These are phyloP conservation scores for Hyphodiscus sp. DNA, from an alignment of 2,329 filamentous ascomycete species.

Conservation along the genomic window DNA sequence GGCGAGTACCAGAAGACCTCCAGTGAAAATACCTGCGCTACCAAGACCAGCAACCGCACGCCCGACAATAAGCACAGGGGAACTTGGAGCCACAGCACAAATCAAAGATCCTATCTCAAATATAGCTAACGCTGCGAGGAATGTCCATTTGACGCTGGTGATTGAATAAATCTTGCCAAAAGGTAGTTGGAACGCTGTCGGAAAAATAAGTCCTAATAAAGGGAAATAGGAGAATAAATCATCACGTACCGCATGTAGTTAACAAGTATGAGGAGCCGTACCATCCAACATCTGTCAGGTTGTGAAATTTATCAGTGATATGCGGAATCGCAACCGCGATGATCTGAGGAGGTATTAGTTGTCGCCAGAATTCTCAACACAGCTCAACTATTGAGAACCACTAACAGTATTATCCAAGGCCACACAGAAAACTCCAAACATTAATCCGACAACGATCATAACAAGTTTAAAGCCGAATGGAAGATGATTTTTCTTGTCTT, in stretches of 20 bases:
- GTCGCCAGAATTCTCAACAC: too few relatives aligned
- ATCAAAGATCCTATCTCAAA: slow-evolving; percentile 22
- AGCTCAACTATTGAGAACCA: too few relatives aligned
- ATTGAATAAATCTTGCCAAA: slow-evolving; percentile 19
- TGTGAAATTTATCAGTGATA: slow-evolving; percentile 32
- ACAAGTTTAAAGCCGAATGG: too few relatives aligned
- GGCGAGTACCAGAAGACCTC: slow-evolving; percentile 13
- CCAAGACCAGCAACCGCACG: slow-evolving; percentile 12
- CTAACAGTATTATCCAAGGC: too few relatives aligned
- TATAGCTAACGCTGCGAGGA: slow-evolving; percentile 13
- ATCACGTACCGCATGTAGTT: neutral
- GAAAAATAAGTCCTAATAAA: too few relatives aligned
- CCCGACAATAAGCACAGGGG: slow-evolving; percentile 21
- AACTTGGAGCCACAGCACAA: slow-evolving; percentile 20
- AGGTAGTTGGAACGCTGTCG: slow-evolving; percentile 10
- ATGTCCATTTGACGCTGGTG: slow-evolving; percentile 17
- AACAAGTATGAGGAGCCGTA: slow-evolving; percentile 31
- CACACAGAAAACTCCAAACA: too few relatives aligned
- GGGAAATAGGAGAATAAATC: too few relatives aligned
- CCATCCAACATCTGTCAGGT: slow-evolving; percentile 32
- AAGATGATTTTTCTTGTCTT: too few relatives aligned
- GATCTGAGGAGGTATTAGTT: neutral
- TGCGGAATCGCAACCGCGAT: slow-evolving; percentile 28
- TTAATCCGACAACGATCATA: too few relatives aligned
- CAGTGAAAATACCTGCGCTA: slow-evolving; percentile 4